A percentile compares a stretch with the other conserved stretches of the same genome.
Conservation (phyloP, 331 rosid species). For the Prunus yedoensis region DNA sequence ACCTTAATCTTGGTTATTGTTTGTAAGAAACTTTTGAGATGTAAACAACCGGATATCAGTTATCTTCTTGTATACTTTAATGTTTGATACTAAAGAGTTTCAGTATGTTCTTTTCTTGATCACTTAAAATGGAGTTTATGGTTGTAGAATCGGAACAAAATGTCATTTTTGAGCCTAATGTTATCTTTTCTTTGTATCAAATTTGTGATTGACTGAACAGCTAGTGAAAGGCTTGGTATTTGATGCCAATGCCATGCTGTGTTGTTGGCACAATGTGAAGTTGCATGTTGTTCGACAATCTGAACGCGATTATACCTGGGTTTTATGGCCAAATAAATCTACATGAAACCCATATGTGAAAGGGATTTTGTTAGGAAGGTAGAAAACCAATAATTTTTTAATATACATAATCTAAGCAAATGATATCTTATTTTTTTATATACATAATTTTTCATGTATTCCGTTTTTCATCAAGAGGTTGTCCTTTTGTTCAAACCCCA, state of each 20-base stretch:
- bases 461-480: no score
- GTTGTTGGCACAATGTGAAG: background rate
- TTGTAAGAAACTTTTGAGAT: constrained; percentile 17
- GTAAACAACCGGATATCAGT: constrained; percentile 17
- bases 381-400: no score
- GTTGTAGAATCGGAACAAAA: background rate
- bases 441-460: no score
- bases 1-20: constrained; percentile 12
- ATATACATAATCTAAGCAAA: no score
- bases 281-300: background rate
- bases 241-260: background rate
- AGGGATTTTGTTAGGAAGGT: background rate
- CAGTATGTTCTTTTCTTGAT: background rate
- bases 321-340: no score
- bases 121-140: background rate
- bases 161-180: constrained; percentile 3
- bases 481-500: no score
- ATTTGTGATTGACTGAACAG: background rate
- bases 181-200: background rate
- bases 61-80: background rate
- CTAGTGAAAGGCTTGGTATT: background rate
- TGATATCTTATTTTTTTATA: no score
- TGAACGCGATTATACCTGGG: no score
- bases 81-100: background rate
- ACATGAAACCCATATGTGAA: no score